phyloP scores from a whole-genome alignment of 805 yeast genomes.

The Scheffersomyces stipitis region DNA sequence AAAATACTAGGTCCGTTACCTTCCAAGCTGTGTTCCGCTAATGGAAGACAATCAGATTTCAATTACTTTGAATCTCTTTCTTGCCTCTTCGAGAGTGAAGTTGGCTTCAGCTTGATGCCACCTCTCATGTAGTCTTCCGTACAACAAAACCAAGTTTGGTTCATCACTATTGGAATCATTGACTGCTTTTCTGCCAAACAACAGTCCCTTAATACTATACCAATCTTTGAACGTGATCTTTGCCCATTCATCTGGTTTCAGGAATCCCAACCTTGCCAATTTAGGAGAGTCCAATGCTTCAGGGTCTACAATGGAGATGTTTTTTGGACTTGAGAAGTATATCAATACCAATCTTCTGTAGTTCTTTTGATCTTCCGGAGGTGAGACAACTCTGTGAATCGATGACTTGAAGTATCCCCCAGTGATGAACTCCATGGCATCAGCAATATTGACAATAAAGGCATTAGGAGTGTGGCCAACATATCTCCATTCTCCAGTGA shows the following conservation, averaged over 20 bases:
- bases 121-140: constrained; percentile 6
- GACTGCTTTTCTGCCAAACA: constrained; percentile 8
- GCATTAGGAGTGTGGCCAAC: constrained; percentile 10
- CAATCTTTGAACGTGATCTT: constrained; percentile 9
- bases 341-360: constrained; percentile 24
- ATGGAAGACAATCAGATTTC: too few relatives aligned
- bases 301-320: constrained; percentile 21
- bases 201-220: constrained; percentile 9
- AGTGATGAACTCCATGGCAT: constrained; percentile 12
- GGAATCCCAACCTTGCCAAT: constrained; percentile 17
- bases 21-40: too few relatives aligned
- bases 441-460: constrained; percentile 11
- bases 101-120: constrained; percentile 5
- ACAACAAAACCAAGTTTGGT: constrained; percentile 8
- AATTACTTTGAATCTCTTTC: constrained; percentile 19
- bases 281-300: constrained; percentile 25
- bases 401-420: constrained; percentile 22
- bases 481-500: constrained; percentile 10
- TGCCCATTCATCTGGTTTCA: constrained; percentile 9
- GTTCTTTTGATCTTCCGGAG: constrained; percentile 24
- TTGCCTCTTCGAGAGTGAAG: constrained; percentile 22
- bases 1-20: too few relatives aligned
- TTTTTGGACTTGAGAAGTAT: constrained; percentile 24
- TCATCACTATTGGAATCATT: constrained; percentile 8
- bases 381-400: constrained; percentile 26